phyloP scores from a whole-genome alignment of 768 basidiomycete genomes.

The Artomyces pyxidatus region DNA sequence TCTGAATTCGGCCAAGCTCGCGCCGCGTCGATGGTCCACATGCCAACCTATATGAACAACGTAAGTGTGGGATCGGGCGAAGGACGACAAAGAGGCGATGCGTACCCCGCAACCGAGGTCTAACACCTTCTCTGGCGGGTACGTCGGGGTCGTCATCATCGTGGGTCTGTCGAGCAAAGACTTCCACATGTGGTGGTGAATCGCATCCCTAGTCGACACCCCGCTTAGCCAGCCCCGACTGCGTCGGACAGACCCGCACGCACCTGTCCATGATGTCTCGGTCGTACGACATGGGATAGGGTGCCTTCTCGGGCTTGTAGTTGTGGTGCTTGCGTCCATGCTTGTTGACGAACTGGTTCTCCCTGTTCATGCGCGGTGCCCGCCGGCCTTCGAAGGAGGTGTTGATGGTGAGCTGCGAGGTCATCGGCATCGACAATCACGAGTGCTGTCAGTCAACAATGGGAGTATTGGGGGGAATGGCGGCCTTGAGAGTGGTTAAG shows the following conservation, averaged over 20 bases:
- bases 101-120: constrained; percentile 16
- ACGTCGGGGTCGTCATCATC: constrained; percentile 8
- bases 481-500: too few relatives aligned
- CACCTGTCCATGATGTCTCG: constrained; percentile 61
- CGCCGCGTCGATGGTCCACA: constrained; percentile 17
- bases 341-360: constrained; percentile 50
- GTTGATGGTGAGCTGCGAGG: neutral
- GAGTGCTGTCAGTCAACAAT: too few relatives aligned
- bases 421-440: constrained; percentile 7
- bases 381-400: constrained; percentile 4
- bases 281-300: constrained; percentile 72
- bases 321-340: constrained; percentile 59
- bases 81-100: neutral
- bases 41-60: constrained; percentile 8
- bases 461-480: too few relatives aligned
- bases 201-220: constrained; percentile 15
- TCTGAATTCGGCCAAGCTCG: constrained; percentile 14
- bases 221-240: neutral
- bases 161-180: constrained; percentile 12
- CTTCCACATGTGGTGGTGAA: constrained; percentile 15
- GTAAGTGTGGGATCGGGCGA: neutral
- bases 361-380: constrained; percentile 31
- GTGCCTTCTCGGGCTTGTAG: constrained; percentile 68
- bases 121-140: constrained; percentile 11
- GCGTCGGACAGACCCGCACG: constrained; percentile 20